Evolutionary conservation across 2,329 filamentous ascomycete species (phyloP).

Genomic region (Monilinia polystroma): DNA sequence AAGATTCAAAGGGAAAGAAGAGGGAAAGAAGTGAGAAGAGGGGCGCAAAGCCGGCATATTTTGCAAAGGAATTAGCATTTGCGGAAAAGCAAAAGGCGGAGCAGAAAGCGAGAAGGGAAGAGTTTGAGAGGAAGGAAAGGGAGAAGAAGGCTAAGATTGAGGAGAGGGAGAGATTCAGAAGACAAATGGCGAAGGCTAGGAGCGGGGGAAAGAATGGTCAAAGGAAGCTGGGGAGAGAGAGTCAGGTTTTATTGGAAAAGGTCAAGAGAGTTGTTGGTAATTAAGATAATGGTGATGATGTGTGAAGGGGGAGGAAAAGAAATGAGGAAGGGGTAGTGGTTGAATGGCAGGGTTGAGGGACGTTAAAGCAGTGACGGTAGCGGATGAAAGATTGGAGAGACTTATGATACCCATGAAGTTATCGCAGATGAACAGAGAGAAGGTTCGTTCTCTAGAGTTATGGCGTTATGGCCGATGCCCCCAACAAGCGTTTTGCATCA

Average conservation of each 20-base stretch:
- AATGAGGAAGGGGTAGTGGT: too few species aligned
- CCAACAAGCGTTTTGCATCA: constrained; percentile 16
- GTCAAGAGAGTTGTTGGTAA: constrained; percentile 51
- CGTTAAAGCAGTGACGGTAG: background rate
- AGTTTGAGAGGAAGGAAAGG: constrained; percentile 53
- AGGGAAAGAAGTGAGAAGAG: constrained; percentile 24
- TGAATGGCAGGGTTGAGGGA: background rate
- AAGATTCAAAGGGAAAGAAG: background rate
- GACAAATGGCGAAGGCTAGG: constrained; percentile 50
- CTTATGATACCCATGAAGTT: constrained; percentile 23
- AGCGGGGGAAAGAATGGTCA: constrained; percentile 63
- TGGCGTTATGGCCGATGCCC: constrained; percentile 3
- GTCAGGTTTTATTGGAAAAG: constrained; percentile 62
- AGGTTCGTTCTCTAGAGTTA: background rate
- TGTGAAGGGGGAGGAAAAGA: background rate
- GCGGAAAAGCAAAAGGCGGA: constrained; percentile 54
- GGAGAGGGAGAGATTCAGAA: constrained; percentile 51
- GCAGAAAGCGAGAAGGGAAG: constrained; percentile 48
- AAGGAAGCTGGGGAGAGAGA: constrained; percentile 67
- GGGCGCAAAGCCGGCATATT: constrained; percentile 40
- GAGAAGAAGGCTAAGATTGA: constrained; percentile 58
- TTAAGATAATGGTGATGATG: constrained; percentile 25
- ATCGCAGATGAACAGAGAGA: background rate
- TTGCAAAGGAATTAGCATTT: constrained; percentile 41
- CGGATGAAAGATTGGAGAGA: background rate